Evolutionary conservation across 306 rosid genomes (phyloP).

Genomic region (Castanea crenata): DNA sequence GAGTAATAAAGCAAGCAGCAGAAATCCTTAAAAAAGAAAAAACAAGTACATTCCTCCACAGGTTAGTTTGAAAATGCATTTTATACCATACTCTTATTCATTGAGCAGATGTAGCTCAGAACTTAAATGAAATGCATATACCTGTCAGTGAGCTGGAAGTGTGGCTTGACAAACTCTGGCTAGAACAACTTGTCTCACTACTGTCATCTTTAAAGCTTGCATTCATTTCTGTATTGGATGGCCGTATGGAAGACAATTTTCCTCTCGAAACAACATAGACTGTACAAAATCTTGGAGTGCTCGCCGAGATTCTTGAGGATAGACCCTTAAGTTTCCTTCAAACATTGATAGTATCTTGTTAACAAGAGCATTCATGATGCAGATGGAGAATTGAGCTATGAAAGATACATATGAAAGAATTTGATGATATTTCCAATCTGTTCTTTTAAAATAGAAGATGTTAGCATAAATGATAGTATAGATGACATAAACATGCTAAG

Average conservation of each 20-base stretch:
- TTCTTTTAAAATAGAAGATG: background rate
- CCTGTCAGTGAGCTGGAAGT: slow-evolving; percentile 66
- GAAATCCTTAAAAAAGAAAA: background rate
- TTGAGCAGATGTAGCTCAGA: slow-evolving; percentile 18
- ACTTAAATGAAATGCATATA: slow-evolving; percentile 24
- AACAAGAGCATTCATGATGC: slow-evolving; percentile 11
- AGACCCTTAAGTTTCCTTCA: slow-evolving; percentile 64
- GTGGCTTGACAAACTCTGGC: slow-evolving; percentile 48
- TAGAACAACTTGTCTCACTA: slow-evolving; percentile 61
- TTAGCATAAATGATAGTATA: background rate
- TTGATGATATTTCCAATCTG: background rate
- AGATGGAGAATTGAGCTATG: slow-evolving; percentile 8
- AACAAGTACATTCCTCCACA: background rate
- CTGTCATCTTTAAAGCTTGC: slow-evolving; percentile 46
- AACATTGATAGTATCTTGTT: slow-evolving; percentile 16
- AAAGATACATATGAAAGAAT: background rate
- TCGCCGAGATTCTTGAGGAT: slow-evolving; percentile 63
- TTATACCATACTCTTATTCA: background rate
- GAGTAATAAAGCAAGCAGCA: background rate
- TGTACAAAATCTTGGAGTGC: slow-evolving; percentile 73
- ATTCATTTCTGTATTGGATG: slow-evolving; percentile 46
- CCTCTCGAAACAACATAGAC: slow-evolving; percentile 84
- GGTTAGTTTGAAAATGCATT: background rate
- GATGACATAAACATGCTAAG: slow-evolving; percentile 1
- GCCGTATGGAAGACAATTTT: slow-evolving; percentile 61